phyloP scores from a whole-genome alignment of 495 filamentous ascomycete genomes.

The Acidomyces sp. region DNA sequence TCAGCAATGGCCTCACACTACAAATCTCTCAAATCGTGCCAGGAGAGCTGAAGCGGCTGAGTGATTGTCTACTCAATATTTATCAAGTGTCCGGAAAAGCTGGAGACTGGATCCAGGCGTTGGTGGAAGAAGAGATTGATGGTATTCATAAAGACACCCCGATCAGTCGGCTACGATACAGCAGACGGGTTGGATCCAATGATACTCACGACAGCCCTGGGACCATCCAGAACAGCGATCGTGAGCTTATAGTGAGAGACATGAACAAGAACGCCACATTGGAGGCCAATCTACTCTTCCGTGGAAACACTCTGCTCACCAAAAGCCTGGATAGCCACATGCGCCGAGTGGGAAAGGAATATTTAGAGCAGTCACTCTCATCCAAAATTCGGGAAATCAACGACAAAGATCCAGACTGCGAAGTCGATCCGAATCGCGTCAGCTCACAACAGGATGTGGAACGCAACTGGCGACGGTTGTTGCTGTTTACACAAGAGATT shows the following conservation, averaged over 20 bases:
- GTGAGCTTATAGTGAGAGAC: constrained; percentile 51
- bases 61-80: constrained; percentile 81
- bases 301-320: constrained; percentile 88
- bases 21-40: constrained; percentile 73
- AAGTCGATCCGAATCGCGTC: constrained; percentile 78
- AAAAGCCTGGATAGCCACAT: constrained; percentile 91
- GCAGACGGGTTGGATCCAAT: constrained; percentile 58
- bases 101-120: constrained; percentile 78
- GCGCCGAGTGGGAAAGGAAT: constrained; percentile 87
- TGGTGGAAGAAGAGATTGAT: constrained; percentile 96
- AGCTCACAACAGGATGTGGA: constrained; percentile 58
- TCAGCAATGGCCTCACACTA: constrained; percentile 67
- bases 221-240: constrained; percentile 33
- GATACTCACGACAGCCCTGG: constrained; percentile 52
- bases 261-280: constrained; percentile 45
- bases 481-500: constrained; percentile 61
- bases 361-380: constrained; percentile 75
- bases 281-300: constrained; percentile 90
- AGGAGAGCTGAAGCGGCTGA: constrained; percentile 60
- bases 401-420: constrained; percentile 76
- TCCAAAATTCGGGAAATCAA: constrained; percentile 79
- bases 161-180: constrained; percentile 59
- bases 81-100: constrained; percentile 88
- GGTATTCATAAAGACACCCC: constrained; percentile 65
- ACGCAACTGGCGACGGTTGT: constrained; percentile 71